A percentile compares a stretch with the other conserved stretches of the same genome.
Evolutionary conservation across 129 eudicot genomes (phyloP).

Genomic region (Oenanthe sinensis): DNA sequence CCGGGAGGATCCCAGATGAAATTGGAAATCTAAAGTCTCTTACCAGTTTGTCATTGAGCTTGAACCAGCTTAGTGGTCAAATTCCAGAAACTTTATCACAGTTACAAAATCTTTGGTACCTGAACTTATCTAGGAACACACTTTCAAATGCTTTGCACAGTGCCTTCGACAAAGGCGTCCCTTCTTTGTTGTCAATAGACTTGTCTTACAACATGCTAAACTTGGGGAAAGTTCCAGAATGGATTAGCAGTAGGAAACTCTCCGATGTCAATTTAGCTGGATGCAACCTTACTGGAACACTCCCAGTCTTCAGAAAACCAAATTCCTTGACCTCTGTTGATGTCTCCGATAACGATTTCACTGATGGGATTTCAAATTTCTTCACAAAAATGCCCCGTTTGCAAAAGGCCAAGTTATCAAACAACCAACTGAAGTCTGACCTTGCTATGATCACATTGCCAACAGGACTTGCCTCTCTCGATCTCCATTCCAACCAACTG

Average conservation of each 20-base stretch:
- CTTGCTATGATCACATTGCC: slow-evolving; percentile 57
- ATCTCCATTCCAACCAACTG: slow-evolving; percentile 65
- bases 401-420: slow-evolving; percentile 52
- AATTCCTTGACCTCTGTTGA: slow-evolving; percentile 57
- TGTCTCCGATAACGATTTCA: slow-evolving; percentile 66
- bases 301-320: slow-evolving; percentile 60
- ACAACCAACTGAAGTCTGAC: slow-evolving; percentile 54
- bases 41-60: slow-evolving; percentile 47
- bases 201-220: slow-evolving; percentile 65
- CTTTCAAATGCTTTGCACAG: slow-evolving; percentile 60
- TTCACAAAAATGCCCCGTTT: slow-evolving; percentile 47
- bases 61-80: slow-evolving; percentile 57
- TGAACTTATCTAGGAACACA: slow-evolving; percentile 64
- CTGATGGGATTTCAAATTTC: slow-evolving; percentile 48
- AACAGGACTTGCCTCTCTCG: slow-evolving; percentile 50
- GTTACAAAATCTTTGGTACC: slow-evolving; percentile 59
- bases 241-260: slow-evolving; percentile 72
- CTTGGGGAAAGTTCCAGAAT: slow-evolving; percentile 57
- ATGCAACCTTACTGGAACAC: slow-evolving; percentile 61
- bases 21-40: slow-evolving; percentile 58
- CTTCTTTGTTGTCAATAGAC: slow-evolving; percentile 63
- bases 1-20: slow-evolving; percentile 44
- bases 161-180: slow-evolving; percentile 45
- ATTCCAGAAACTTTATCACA: slow-evolving; percentile 62
- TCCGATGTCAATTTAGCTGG: slow-evolving; percentile 76